Base-by-base conservation (phyloP, 306 rosid species). In the Cotoneaster glaucophyllus region DNA sequence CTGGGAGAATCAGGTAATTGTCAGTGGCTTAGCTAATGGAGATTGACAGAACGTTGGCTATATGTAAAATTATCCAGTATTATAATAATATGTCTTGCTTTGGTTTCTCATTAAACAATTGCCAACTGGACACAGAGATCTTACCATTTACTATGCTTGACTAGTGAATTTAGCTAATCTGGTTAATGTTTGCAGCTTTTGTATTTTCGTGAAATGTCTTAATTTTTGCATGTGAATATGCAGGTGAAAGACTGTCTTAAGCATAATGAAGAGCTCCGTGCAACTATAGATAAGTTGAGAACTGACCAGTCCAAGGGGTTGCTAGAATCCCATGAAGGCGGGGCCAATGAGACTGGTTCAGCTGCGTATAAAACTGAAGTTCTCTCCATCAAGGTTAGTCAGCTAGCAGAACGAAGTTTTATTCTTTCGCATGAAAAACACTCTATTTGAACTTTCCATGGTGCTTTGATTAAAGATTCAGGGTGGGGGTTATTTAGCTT, bases 191-290 rank as follows among this genome's bases (percentile, higher is more conserved):
- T 25, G 12, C 5, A 3, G 4, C 41, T 37, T 37, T 29, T 32
- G 26, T 76, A n/a, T 66, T 53, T 67, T 69, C 37, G 17, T 44
- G 14, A 25, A 7, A 10, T 39, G 64, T 72, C 45, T 56, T 73
- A 69, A 26, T 24, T 24, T 70, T n/a, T 50, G 69, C 73, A 10
- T 74, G 78, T 67, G 70, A 71, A 79, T 81, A 78, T 79, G 73
- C 80, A 92, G 98, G 95, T 94, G 84, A 90, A 89, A 81, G 93
- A 90, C 73, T 92, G 98, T 83, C 93, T 92, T 57, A 87, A 92
- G 87, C 90, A 92, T 80, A 92, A 95, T 77, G 97, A 90, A 80
- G 97, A 87, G 84, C 98, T 95, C 71, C 91, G 97, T 53, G 85
- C 77, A 79, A 73, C 84, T 61, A 72, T 95, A 45, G 92, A 89